Conservation (phyloP, 148 eudicot genomes). For the Amaranthus palmeri region DNA sequence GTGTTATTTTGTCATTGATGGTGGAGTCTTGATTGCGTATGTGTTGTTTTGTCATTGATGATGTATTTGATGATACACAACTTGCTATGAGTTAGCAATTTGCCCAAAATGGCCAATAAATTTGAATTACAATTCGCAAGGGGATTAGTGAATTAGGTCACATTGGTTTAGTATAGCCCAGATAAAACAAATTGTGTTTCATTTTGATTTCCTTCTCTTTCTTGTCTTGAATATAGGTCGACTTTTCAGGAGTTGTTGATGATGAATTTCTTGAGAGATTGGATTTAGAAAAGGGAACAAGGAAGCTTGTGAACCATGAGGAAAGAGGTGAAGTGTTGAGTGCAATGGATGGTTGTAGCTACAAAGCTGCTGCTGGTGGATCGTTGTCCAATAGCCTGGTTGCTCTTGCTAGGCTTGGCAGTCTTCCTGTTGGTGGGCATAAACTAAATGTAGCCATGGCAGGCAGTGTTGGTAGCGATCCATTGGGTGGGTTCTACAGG, state of each 20-base stretch:
- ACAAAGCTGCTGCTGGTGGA: conserved; percentile 99
- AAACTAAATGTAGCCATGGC: conserved; percentile 82
- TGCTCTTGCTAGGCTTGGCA: conserved; percentile 97
- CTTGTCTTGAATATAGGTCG: conserved; percentile 46
- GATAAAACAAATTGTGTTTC: neutral
- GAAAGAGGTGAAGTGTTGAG: conserved; percentile 85
- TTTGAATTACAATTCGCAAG: too few relatives aligned
- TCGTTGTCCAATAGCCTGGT: conserved; percentile 93
- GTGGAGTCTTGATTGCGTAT: too few relatives aligned
- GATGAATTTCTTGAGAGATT: conserved; percentile 66
- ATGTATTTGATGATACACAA: too few relatives aligned
- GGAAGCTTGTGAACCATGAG: conserved; percentile 87
- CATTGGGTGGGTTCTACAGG: conserved; percentile 97
- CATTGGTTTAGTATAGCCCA: too few relatives aligned
- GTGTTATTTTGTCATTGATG: neutral
- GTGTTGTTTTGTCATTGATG: too few relatives aligned
- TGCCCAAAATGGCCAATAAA: too few relatives aligned
- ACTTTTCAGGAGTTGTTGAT: conserved; percentile 92
- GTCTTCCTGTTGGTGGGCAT: conserved; percentile 56
- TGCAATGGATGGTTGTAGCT: conserved; percentile 99
- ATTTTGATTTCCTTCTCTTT: neutral
- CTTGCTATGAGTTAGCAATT: too few relatives aligned
- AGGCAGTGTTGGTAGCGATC: conserved; percentile 96
- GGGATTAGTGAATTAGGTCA: too few relatives aligned
- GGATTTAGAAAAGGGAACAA: conserved; percentile 80